Conservation (phyloP, 352 stramenopile genomes). For the Phytophthora multivora region DNA sequence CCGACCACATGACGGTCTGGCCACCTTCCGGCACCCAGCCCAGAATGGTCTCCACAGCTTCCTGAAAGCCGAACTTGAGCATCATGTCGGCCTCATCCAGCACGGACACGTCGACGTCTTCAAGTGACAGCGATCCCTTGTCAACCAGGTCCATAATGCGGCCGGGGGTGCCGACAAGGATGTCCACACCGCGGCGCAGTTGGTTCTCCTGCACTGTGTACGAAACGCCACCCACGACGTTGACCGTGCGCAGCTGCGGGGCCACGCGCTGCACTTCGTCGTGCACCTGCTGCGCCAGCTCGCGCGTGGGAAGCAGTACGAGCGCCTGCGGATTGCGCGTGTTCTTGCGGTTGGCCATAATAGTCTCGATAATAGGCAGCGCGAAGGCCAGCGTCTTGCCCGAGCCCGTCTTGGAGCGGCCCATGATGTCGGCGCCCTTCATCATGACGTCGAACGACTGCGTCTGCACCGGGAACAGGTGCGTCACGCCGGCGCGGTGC, state of each 20-base stretch:
- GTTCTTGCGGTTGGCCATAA: conserved; percentile 50
- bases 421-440: conserved; percentile 80
- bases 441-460: conserved; percentile 87
- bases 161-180: conserved; percentile 96
- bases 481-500: conserved; percentile 65
- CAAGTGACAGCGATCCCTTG: conserved; percentile 92
- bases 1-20: conserved; percentile 97
- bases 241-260: conserved; percentile 90
- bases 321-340: conserved; percentile 87
- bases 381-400: conserved; percentile 84
- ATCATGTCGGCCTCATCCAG: conserved; percentile 98
- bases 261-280: conserved; percentile 89
- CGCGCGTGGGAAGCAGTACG: conserved; percentile 96
- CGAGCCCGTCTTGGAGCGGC: conserved; percentile 81
- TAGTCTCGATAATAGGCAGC: conserved; percentile 79
- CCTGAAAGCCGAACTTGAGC: conserved; percentile 98
- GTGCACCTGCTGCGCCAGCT: conserved; percentile 97
- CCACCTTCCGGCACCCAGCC: conserved; percentile 67
- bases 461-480: conserved; percentile 85
- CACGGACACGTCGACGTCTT: conserved; percentile 89
- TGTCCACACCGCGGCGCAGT: conserved; percentile 91
- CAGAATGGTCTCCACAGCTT: conserved; percentile 97
- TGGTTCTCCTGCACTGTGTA: conserved; percentile 94
- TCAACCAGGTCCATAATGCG: conserved; percentile 97
- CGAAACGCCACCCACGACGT: conserved; percentile 93